Percentiles rank a stretch among this genome's conserved stretches.
Conservation (phyloP, 2,329 filamentous ascomycete species). For the Rhynchosporium secalis region DNA sequence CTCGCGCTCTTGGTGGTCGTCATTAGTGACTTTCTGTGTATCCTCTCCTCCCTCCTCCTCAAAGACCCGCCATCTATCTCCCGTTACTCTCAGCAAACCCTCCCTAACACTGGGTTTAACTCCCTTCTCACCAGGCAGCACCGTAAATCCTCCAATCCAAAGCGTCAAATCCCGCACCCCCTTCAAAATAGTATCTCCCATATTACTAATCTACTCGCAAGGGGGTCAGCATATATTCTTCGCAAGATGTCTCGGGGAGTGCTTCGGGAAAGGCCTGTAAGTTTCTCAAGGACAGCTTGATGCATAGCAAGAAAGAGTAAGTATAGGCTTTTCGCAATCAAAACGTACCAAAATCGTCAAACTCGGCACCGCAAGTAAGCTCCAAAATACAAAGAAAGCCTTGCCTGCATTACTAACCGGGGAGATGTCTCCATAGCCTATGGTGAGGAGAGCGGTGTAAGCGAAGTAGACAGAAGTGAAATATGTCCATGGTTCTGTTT, state of each 20-base stretch:
- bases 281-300: too few species aligned
- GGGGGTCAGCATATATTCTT: too few species aligned
- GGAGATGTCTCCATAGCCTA: constrained; percentile 81
- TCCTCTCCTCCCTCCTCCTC: constrained; percentile 43
- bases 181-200: constrained; percentile 80
- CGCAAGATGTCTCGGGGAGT: too few species aligned
- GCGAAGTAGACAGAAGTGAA: constrained; percentile 84
- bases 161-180: constrained; percentile 56
- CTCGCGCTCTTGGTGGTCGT: constrained; percentile 26
- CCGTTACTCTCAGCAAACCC: constrained; percentile 45
- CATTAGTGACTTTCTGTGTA: constrained; percentile 45
- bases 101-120: constrained; percentile 49
- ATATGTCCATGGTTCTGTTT: constrained; percentile 61
- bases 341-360: constrained; percentile 68
- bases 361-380: constrained; percentile 78
- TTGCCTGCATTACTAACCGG: constrained; percentile 77
- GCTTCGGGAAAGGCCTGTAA: too few species aligned
- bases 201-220: constrained; percentile 60
- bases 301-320: too few species aligned
- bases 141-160: constrained; percentile 58
- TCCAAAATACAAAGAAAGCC: constrained; percentile 94
- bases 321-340: too few species aligned
- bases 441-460: constrained; percentile 79
- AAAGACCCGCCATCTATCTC: constrained; percentile 46
- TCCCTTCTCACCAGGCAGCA: constrained; percentile 57